phyloP scores from a whole-genome alignment of 2,329 filamentous ascomycete genomes.

The Bipolaris oryzae region DNA sequence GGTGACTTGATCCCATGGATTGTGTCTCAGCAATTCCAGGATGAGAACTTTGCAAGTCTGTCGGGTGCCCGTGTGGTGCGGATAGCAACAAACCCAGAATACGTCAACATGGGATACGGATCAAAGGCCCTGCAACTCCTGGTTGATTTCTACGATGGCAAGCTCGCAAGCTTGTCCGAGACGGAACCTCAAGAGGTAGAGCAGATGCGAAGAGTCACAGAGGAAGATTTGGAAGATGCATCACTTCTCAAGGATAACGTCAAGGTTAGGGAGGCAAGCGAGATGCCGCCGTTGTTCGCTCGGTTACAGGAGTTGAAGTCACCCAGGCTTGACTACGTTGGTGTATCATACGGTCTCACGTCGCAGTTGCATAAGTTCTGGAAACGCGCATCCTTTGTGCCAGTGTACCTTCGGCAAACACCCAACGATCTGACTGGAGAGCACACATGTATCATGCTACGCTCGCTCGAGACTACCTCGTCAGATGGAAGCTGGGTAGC shows the following conservation, averaged over 20 bases:
- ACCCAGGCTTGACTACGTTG: conserved; percentile 84
- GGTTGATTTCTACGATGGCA: conserved; percentile 91
- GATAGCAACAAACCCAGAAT: conserved; percentile 96
- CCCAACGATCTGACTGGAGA: conserved; percentile 96
- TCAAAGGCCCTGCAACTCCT: conserved; percentile 86
- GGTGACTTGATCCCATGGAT: conserved; percentile 98
- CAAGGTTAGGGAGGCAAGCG: conserved; percentile 83
- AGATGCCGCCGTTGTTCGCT: conserved; percentile 92
- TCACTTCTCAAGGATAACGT: conserved; percentile 86
- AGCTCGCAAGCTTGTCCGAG: conserved; percentile 84
- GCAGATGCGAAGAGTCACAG: conserved; percentile 77
- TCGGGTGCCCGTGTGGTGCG: conserved; percentile 91
- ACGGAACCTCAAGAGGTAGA: conserved; percentile 61
- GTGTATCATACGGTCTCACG: conserved; percentile 94
- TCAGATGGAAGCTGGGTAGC: conserved; percentile 81
- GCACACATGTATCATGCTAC: conserved; percentile 97
- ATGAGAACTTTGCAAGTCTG: conserved; percentile 91
- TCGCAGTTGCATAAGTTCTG: conserved; percentile 91
- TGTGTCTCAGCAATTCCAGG: conserved; percentile 96
- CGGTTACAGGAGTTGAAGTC: conserved; percentile 84
- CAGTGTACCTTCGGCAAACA: conserved; percentile 93
- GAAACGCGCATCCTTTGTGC: conserved; percentile 85
- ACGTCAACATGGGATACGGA: conserved; percentile 90
- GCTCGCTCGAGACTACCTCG: conserved; percentile 66
- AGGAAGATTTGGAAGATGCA: conserved; percentile 77